These are phyloP conservation scores for Cryptosporidium viatorum DNA, from an alignment of 169 alveolate species.

Conservation along the genomic window DNA sequence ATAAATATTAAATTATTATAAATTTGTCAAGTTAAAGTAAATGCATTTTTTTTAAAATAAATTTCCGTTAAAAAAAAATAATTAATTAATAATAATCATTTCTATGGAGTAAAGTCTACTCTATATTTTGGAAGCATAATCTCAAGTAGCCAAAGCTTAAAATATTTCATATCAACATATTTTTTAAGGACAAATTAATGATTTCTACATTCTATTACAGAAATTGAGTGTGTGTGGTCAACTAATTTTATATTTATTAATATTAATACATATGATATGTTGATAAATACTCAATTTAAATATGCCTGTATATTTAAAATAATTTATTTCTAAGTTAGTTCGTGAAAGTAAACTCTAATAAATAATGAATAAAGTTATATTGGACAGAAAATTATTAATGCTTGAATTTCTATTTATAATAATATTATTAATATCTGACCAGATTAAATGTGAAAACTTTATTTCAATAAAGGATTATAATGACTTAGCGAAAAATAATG, in stretches of 20 bases:
- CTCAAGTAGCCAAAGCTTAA: background rate
- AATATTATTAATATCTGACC: too few relatives aligned
- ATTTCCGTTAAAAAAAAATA: too few relatives aligned
- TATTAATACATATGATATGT: too few relatives aligned
- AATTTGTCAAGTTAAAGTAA: background rate
- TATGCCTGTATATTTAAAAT: background rate
- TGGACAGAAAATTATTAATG: too few relatives aligned
- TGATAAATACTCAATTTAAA: background rate
- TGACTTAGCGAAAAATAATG: background rate
- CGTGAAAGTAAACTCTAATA: background rate
- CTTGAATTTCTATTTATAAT: too few relatives aligned
- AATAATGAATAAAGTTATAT: background rate
- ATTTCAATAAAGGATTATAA: background rate
- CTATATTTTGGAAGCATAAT: background rate
- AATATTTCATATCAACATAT: background rate
- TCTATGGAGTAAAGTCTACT: background rate
- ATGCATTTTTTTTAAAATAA: constrained; percentile 5
- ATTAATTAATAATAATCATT: too few relatives aligned
- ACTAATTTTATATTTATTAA: too few relatives aligned
- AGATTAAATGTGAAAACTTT: background rate
- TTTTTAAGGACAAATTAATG: background rate
- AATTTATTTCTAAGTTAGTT: too few relatives aligned
- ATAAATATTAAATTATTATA: background rate
- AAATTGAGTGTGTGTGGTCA: background rate
- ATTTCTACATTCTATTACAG: background rate